Percentiles rank a stretch among this genome's conserved stretches.
Evolutionary conservation across 306 rosid genomes (phyloP).

Genomic region (Pachyrhizus erosus): DNA sequence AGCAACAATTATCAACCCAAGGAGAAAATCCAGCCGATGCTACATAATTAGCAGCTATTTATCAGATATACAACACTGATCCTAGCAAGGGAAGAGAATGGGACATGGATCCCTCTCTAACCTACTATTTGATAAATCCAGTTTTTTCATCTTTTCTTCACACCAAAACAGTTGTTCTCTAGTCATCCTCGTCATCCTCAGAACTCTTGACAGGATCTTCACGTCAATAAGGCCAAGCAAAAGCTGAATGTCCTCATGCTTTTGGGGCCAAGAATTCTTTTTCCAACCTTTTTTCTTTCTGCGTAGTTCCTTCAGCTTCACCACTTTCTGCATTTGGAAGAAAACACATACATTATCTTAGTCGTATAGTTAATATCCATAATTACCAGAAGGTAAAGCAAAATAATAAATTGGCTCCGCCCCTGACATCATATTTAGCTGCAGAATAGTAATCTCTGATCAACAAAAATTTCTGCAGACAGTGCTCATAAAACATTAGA

Average conservation of each 20-base stretch:
- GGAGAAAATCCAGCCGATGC: constrained; percentile 1
- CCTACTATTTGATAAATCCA: constrained; percentile 65
- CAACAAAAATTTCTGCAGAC: background rate
- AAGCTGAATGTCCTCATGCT: constrained; percentile 74
- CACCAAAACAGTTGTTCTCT: constrained; percentile 91
- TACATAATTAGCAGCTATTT: constrained; percentile 17
- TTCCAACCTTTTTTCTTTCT: constrained; percentile 81
- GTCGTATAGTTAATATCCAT: background rate
- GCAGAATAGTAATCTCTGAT: background rate
- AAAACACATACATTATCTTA: background rate
- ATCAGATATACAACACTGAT: constrained; percentile 5
- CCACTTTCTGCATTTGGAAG: constrained; percentile 65
- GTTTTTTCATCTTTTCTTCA: constrained; percentile 89
- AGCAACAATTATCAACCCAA: background rate
- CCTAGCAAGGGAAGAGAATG: constrained; percentile 81
- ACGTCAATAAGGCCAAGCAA: constrained; percentile 73
- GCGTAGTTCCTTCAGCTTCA: constrained; percentile 72
- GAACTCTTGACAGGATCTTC: constrained; percentile 71
- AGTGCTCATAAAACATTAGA: background rate
- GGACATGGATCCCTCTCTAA: constrained; percentile 87
- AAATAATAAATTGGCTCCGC: constrained; percentile 16
- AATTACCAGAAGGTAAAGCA: background rate
- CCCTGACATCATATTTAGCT: background rate
- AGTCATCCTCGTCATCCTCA: constrained; percentile 71
- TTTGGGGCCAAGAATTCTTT: constrained; percentile 74